These are phyloP conservation scores for Phialophora chinensis DNA, from an alignment of 2,329 filamentous ascomycete genomes.

Conservation along the genomic window DNA sequence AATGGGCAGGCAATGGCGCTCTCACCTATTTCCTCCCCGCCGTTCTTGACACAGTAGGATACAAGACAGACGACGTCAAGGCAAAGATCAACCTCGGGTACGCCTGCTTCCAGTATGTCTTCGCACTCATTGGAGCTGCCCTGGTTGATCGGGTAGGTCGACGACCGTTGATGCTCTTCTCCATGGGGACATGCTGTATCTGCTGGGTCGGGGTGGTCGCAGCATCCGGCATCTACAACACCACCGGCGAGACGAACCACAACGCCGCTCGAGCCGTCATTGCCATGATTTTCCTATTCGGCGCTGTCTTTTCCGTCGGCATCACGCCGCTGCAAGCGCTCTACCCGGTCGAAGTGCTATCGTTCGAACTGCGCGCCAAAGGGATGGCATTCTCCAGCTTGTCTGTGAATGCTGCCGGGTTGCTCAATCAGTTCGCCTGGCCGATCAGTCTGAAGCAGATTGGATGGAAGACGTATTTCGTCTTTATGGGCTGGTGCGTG, in stretches of 20 bases:
- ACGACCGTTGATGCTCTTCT: conserved; percentile 59
- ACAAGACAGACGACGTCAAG: conserved; percentile 54
- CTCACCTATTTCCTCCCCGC: conserved; percentile 63
- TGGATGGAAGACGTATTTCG: conserved; percentile 61
- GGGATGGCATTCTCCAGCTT: conserved; percentile 59
- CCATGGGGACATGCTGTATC: conserved; percentile 60
- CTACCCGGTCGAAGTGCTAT: conserved; percentile 61
- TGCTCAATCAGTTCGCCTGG: conserved; percentile 57
- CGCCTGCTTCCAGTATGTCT: conserved; percentile 61
- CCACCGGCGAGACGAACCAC: conserved; percentile 27
- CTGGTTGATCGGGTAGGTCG: conserved; percentile 64
- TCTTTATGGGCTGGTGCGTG: conserved; percentile 48
- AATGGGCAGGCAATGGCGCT: conserved; percentile 42
- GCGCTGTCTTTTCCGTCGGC: conserved; percentile 58
- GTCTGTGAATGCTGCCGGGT: conserved; percentile 52
- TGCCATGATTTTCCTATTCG: conserved; percentile 62
- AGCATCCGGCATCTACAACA: conserved; percentile 25
- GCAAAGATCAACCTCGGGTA: conserved; percentile 63
- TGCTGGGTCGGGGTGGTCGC: conserved; percentile 51
- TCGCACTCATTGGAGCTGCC: conserved; percentile 61
- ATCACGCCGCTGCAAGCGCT: conserved; percentile 55
- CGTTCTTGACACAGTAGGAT: conserved; percentile 59
- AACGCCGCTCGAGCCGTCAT: conserved; percentile 47
- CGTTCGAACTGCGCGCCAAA: conserved; percentile 62
- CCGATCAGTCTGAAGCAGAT: conserved; percentile 51